phyloP scores from a whole-genome alignment of 2,329 filamentous ascomycete species.

The Cladosporium velox region DNA sequence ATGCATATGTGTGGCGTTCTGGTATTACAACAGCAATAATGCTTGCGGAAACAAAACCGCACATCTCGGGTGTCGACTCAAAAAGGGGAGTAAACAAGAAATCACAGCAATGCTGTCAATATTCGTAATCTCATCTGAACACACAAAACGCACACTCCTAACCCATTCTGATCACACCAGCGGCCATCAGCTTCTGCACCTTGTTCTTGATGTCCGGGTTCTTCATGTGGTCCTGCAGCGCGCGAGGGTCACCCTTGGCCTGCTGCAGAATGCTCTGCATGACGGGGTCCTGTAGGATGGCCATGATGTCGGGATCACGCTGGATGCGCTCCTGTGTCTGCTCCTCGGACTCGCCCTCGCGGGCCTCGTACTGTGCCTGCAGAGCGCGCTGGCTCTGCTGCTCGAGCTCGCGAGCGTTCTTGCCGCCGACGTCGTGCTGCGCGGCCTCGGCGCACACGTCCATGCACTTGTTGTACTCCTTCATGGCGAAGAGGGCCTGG shows the following conservation, averaged over 20 bases:
- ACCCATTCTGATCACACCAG: conserved; percentile 71
- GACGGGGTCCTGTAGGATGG: conserved; percentile 89
- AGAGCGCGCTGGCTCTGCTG: conserved; percentile 92
- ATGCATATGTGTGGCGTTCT: not conserved
- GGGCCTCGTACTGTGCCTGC: conserved; percentile 82
- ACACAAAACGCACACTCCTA: not conserved
- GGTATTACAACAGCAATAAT: not conserved
- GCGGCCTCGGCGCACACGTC: conserved; percentile 84
- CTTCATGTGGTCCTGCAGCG: conserved; percentile 95
- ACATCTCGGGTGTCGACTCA: not conserved
- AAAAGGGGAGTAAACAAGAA: not conserved
- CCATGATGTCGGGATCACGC: conserved; percentile 69
- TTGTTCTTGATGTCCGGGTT: conserved; percentile 83
- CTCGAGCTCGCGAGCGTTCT: conserved; percentile 89
- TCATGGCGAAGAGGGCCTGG: conserved; percentile 94
- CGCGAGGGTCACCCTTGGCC: conserved; percentile 88
- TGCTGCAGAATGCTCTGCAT: conserved; percentile 98
- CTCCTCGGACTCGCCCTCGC: conserved; percentile 88
- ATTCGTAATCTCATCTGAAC: conserved; percentile 6
- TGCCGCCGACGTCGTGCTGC: conserved; percentile 73
- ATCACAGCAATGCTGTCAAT: not conserved
- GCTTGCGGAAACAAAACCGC: not conserved
- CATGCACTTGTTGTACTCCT: conserved; percentile 93
- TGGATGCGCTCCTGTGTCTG: conserved; percentile 90
- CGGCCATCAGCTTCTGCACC: conserved; percentile 92